A percentile compares a stretch with the other conserved stretches of the same genome.
These are phyloP conservation scores for Thelephora terrestris DNA, from an alignment of 1,284 basidiomycete species.

Conservation along the genomic window DNA sequence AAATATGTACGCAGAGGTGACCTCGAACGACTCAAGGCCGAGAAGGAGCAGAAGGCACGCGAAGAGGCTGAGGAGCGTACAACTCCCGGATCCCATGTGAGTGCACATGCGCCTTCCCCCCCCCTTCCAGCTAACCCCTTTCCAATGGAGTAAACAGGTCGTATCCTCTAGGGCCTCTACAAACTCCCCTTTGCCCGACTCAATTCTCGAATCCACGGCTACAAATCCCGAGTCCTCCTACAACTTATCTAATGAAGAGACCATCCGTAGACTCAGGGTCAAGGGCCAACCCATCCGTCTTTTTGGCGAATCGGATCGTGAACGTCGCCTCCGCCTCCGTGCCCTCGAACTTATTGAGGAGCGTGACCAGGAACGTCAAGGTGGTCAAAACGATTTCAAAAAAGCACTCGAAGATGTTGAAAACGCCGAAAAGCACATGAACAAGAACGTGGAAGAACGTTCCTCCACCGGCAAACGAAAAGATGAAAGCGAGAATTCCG, in stretches of 20 bases:
- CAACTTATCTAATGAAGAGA: slow-evolving; percentile 92
- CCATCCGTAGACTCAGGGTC: slow-evolving; percentile 75
- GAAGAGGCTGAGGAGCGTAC: slow-evolving; percentile 27
- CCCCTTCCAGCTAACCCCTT: slow-evolving; percentile 24
- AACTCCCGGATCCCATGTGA: slow-evolving; percentile 16
- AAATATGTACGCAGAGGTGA: slow-evolving; percentile 90
- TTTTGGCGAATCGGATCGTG: slow-evolving; percentile 94
- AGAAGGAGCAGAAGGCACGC: slow-evolving; percentile 44
- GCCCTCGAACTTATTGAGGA: slow-evolving; percentile 93
- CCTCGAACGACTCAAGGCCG: slow-evolving; percentile 60
- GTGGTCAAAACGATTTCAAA: slow-evolving; percentile 90
- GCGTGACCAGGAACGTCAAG: slow-evolving; percentile 64
- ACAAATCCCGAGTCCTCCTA: slow-evolving; percentile 55
- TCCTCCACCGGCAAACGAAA: slow-evolving; percentile 39
- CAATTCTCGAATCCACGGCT: slow-evolving; percentile 18
- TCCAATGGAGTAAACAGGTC: slow-evolving; percentile 39
- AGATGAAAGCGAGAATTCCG: slow-evolving; percentile 41
- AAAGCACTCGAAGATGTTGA: slow-evolving; percentile 90
- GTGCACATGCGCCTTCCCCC: slow-evolving; percentile 1
- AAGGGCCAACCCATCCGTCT: slow-evolving; percentile 93
- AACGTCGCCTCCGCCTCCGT: slow-evolving; percentile 79
- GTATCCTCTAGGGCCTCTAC: slow-evolving; percentile 24
- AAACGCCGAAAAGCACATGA: slow-evolving; percentile 64
- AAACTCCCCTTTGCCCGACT: slow-evolving; percentile 29
- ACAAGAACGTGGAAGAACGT: slow-evolving; percentile 22